Conservation (phyloP, 345 rosid species). For the Hypericum perforatum region DNA sequence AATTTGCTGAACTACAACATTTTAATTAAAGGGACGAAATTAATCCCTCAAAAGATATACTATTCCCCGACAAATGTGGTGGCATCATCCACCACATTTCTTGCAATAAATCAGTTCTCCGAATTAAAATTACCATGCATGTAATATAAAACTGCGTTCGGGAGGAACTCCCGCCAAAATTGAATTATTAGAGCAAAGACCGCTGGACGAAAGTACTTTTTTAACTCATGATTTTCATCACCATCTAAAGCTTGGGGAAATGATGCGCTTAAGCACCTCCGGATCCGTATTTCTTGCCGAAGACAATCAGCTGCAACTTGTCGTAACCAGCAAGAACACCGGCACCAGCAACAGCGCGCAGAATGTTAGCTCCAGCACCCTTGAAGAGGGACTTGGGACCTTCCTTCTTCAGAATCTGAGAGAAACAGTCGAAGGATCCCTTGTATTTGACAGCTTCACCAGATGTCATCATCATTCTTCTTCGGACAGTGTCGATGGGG, state of each 20-base stretch:
- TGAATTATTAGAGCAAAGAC: no score
- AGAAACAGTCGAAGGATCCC: conserved; percentile 21
- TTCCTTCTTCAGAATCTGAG: conserved; percentile 27
- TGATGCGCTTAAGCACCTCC: conserved; percentile 18
- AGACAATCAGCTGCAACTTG: conserved; percentile 28
- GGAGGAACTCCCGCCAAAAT: no score
- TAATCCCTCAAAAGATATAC: no score
- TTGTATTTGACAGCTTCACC: conserved; percentile 33
- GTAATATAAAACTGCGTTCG: no score
- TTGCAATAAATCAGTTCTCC: no score
- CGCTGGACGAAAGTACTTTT: no score
- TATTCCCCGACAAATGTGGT: no score
- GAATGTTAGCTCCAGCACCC: conserved; percentile 34
- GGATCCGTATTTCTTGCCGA: conserved; percentile 28
- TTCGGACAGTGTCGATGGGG: conserved; percentile 28
- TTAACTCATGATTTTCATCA: conserved; percentile 36
- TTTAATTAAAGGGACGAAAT: no score
- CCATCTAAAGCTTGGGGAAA: conserved; percentile 30
- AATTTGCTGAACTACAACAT: no score
- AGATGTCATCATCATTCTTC: conserved; percentile 36
- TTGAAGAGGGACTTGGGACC: conserved; percentile 30
- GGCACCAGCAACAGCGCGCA: conserved; percentile 29
- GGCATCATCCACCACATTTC: no score
- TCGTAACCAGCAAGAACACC: conserved; percentile 31
- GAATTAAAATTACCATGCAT: no score